Percentiles rank a stretch among this genome's conserved stretches.
Conservation (phyloP, 805 yeast genomes). For the Blastobotrys terrestris region DNA sequence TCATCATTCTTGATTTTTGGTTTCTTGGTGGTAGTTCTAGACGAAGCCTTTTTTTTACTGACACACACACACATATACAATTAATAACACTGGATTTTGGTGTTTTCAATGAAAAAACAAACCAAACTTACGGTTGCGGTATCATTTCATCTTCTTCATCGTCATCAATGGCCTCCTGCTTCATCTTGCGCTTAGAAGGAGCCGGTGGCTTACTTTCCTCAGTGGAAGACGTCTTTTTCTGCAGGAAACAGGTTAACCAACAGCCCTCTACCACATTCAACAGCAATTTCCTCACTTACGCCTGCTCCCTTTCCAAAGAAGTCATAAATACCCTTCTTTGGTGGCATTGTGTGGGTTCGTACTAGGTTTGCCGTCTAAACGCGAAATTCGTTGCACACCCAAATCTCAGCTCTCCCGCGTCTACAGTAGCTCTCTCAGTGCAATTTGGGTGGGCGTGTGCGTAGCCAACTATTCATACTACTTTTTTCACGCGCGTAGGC, state of each 20-base stretch:
- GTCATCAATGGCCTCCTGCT: conserved; percentile 3
- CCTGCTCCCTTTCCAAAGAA: too few relatives aligned
- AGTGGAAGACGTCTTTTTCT: background rate
- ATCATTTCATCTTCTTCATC: conserved; percentile 3
- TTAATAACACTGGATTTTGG: conserved; percentile 3
- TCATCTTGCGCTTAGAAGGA: background rate
- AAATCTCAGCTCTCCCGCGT: too few relatives aligned
- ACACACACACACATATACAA: background rate
- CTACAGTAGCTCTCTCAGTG: too few relatives aligned
- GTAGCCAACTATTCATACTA: too few relatives aligned
- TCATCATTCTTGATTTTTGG: conserved; percentile 5
- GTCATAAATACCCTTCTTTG: background rate
- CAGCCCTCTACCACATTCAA: too few relatives aligned
- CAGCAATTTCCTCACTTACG: too few relatives aligned
- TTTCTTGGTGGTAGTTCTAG: background rate
- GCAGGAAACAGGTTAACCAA: too few relatives aligned
- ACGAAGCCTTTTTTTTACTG: background rate
- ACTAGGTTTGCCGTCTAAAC: too few relatives aligned
- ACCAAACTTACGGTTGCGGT: background rate
- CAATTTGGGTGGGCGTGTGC: too few relatives aligned
- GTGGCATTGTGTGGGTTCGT: too few relatives aligned
- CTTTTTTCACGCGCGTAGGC: too few relatives aligned
- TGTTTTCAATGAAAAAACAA: background rate
- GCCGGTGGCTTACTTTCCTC: background rate
- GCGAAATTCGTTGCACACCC: too few relatives aligned